Conservation (phyloP, 1,284 basidiomycete genomes). For the Cryptococcus sp. region DNA sequence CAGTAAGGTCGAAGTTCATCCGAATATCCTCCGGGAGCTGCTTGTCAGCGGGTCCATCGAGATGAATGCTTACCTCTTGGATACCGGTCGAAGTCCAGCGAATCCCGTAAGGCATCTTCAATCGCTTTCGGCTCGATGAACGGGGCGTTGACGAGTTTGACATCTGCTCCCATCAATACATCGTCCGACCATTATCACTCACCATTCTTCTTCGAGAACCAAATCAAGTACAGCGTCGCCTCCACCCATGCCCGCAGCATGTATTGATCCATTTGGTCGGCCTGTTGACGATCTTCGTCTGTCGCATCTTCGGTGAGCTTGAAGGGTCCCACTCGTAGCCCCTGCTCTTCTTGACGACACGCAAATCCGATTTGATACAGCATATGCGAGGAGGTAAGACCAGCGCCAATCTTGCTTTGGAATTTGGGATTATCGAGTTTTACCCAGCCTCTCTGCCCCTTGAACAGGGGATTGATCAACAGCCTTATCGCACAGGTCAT, state of each 20-base stretch:
- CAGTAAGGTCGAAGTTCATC: conserved; percentile 7
- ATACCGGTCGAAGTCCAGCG: conserved; percentile 17
- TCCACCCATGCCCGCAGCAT: conserved; percentile 48
- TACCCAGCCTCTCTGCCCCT: conserved; percentile 43
- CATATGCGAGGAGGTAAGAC: conserved; percentile 34
- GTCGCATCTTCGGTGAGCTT: conserved; percentile 18
- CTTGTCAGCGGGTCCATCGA: background rate
- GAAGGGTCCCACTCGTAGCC: conserved; percentile 42
- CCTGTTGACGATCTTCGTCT: conserved; percentile 23
- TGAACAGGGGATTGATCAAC: conserved; percentile 44
- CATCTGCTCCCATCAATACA: background rate
- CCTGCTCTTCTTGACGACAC: conserved; percentile 36
- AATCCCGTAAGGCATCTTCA: conserved; percentile 15
- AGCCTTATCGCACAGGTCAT: conserved; percentile 22
- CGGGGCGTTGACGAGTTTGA: background rate
- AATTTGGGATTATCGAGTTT: conserved; percentile 39
- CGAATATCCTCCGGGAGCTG: conserved; percentile 5
- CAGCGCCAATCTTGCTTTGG: conserved; percentile 32
- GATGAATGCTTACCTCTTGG: conserved; percentile 18
- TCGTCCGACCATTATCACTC: conserved; percentile 3
- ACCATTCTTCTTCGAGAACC: conserved; percentile 25
- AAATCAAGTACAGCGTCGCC: conserved; percentile 27
- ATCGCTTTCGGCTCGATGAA: conserved; percentile 16
- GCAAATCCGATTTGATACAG: conserved; percentile 44
- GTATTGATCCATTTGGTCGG: conserved; percentile 36